phyloP scores from a whole-genome alignment of 148 eudicot genomes.

The Rhododendron kiyosumense region DNA sequence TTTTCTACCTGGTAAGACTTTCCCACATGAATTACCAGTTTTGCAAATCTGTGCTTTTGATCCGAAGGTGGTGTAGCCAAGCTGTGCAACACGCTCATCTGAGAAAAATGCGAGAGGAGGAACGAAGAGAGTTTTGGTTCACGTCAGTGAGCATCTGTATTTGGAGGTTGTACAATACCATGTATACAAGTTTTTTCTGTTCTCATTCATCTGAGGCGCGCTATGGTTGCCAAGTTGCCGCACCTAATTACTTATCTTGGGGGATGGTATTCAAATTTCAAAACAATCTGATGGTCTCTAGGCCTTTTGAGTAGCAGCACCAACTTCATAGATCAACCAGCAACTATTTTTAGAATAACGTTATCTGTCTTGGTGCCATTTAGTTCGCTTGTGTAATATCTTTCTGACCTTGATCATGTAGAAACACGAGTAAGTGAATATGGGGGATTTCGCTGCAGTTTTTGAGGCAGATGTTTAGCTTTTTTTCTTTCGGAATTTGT shows the following conservation, averaged over 20 bases:
- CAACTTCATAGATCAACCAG: neutral
- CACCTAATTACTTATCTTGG: neutral
- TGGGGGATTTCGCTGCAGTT: neutral
- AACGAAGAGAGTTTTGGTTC: neutral
- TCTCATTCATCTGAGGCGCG: neutral
- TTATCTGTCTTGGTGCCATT: neutral
- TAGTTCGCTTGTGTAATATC: neutral
- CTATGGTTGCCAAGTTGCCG: neutral
- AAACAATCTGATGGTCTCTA: neutral
- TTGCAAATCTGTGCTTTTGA: neutral
- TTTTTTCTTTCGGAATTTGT: neutral
- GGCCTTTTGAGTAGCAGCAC: neutral
- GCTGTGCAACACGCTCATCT: neutral
- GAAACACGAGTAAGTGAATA: neutral
- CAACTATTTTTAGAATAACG: neutral
- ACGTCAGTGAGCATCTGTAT: neutral
- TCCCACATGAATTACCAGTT: neutral
- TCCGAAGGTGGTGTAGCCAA: neutral
- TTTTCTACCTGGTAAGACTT: slow-evolving; percentile 76
- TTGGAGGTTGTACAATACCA: neutral
- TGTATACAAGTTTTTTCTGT: neutral
- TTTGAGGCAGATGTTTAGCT: neutral
- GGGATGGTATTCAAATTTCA: neutral
- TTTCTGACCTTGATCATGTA: neutral
- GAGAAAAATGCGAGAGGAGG: neutral